These are phyloP conservation scores for Phylloporus sp. DNA, from an alignment of 1,284 basidiomycete genomes.

Conservation along the genomic window DNA sequence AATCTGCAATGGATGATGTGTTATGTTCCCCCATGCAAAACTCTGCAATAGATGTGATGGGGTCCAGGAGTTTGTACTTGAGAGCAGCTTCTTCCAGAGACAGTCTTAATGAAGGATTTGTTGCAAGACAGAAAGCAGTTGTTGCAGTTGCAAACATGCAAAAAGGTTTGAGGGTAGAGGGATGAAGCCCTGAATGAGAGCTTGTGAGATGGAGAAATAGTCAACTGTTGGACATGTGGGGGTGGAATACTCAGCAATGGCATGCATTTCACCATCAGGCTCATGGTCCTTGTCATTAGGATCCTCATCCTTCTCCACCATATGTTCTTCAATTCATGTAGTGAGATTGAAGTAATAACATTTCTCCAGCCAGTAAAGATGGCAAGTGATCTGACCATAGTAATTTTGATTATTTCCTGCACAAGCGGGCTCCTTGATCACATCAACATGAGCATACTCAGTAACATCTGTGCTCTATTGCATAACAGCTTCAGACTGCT, in stretches of 20 bases:
- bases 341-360: not conserved
- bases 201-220: not conserved
- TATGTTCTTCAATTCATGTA: not conserved
- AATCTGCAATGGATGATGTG: too few species aligned
- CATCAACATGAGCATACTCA: slow-evolving; percentile 3
- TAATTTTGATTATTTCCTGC: slow-evolving; percentile 9
- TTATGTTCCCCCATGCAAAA: not conserved
- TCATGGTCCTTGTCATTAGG: not conserved
- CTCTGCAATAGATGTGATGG: not conserved
- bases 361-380: not conserved
- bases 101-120: not conserved
- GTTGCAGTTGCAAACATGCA: not conserved
- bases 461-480: slow-evolving; percentile 6
- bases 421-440: slow-evolving; percentile 5
- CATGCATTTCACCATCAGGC: not conserved
- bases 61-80: not conserved
- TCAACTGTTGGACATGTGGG: not conserved
- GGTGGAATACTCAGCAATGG: not conserved
- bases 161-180: not conserved
- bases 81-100: not conserved
- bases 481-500: too few species aligned
- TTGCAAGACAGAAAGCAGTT: not conserved
- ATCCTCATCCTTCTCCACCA: not conserved
- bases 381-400: not conserved
- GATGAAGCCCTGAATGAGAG: not conserved